Conservation (phyloP, 108 stramenopile species). For the Skeletonema marinoi region DNA sequence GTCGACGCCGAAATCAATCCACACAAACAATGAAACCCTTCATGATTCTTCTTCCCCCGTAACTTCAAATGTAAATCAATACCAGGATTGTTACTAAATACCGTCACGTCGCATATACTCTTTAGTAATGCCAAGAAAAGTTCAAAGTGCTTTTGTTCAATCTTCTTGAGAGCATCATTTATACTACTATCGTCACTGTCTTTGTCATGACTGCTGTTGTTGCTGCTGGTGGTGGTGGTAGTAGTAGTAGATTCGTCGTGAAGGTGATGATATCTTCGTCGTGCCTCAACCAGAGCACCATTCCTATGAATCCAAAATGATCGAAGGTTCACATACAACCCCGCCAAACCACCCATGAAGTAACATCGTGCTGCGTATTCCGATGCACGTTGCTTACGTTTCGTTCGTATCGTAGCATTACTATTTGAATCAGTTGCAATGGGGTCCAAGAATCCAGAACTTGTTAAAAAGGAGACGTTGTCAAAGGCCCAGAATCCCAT, state of each 20-base stretch:
- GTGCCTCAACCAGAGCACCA: conserved; percentile 24
- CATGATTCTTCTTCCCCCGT: conserved; percentile 81
- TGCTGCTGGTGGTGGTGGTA: too few species aligned
- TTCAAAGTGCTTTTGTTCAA: conserved; percentile 61
- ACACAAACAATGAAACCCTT: conserved; percentile 75
- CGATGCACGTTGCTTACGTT: conserved; percentile 31
- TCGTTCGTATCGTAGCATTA: conserved; percentile 1
- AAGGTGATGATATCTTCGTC: conserved; percentile 1
- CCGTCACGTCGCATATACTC: conserved; percentile 72
- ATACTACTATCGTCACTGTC: conserved; percentile 7
- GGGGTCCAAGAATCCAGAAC: conserved; percentile 64
- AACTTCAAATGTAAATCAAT: conserved; percentile 73
- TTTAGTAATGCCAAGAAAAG: conserved; percentile 68
- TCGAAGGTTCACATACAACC: conserved; percentile 54
- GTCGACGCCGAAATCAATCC: conserved; percentile 79
- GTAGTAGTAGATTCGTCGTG: not conserved
- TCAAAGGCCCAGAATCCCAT: conserved; percentile 81
- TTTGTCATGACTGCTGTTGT: not conserved
- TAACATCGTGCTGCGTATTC: conserved; percentile 67
- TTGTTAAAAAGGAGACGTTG: conserved; percentile 69
- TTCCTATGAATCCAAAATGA: conserved; percentile 42
- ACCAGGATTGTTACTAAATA: conserved; percentile 87
- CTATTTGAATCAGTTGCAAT: conserved; percentile 2
- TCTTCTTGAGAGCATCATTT: conserved; percentile 21
- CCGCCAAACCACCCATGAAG: conserved; percentile 67